These are phyloP conservation scores for Panaeolus cyanescens DNA, from an alignment of 768 basidiomycete genomes.

Conservation along the genomic window DNA sequence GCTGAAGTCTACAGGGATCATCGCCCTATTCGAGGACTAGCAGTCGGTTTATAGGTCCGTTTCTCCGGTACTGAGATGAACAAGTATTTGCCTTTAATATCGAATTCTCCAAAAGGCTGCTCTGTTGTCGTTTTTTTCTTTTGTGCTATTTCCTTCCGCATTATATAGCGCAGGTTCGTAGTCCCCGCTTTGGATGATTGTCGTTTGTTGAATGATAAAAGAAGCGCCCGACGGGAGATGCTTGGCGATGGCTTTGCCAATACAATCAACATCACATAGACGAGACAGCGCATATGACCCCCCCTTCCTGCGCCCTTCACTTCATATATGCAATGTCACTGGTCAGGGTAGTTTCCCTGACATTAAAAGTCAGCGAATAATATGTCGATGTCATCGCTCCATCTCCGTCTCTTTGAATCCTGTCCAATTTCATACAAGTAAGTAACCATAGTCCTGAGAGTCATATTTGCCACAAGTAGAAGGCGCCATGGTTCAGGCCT, in stretches of 20 bases:
- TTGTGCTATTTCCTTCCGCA: background rate
- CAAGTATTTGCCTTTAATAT: background rate
- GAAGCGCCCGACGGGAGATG: conserved; percentile 7
- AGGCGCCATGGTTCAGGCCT: background rate
- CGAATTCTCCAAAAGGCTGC: background rate
- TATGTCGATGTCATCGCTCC: conserved; percentile 23
- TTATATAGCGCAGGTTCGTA: background rate
- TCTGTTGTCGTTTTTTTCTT: no score
- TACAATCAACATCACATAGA: conserved; percentile 3
- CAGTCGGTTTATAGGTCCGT: background rate
- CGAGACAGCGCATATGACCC: conserved; percentile 4
- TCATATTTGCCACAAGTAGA: background rate
- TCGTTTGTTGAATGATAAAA: conserved; percentile 9
- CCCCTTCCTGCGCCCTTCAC: background rate
- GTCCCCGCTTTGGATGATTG: background rate
- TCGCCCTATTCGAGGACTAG: background rate
- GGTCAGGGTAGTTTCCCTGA: background rate
- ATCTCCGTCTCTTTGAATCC: conserved; percentile 8
- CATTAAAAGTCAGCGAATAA: conserved; percentile 2
- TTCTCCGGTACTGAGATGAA: background rate
- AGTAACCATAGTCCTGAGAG: no score
- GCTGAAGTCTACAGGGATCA: background rate
- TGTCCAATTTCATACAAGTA: background rate
- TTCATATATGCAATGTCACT: background rate
- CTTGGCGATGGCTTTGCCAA: background rate